Conservation (phyloP, 805 yeast species). For the Metschnikowia lachancei region DNA sequence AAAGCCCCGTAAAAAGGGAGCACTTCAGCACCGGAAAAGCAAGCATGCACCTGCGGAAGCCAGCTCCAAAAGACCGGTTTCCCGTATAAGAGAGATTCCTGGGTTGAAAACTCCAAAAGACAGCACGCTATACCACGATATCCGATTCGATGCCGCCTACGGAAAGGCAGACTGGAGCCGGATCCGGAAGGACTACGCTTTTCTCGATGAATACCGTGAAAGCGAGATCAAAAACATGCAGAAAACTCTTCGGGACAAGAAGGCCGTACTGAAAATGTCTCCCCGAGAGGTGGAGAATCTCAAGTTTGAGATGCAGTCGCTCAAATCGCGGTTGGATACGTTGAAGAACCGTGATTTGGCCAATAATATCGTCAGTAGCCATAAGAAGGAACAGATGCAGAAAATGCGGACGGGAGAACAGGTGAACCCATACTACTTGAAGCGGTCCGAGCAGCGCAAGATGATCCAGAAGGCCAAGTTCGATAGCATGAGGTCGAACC, state of each 20-base stretch:
- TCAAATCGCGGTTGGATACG: slow-evolving; percentile 64
- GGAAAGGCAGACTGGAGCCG: slow-evolving; percentile 74
- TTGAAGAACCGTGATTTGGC: slow-evolving; percentile 75
- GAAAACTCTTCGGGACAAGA: slow-evolving; percentile 53
- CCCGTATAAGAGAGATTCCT: slow-evolving; percentile 69
- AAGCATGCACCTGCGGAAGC: slow-evolving; percentile 89
- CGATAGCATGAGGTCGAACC: slow-evolving; percentile 66
- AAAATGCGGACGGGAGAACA: slow-evolving; percentile 49
- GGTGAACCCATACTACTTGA: slow-evolving; percentile 55
- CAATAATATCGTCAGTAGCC: slow-evolving; percentile 57
- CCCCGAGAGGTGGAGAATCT: slow-evolving; percentile 50
- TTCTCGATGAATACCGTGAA: slow-evolving; percentile 81
- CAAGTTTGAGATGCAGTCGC: slow-evolving; percentile 57
- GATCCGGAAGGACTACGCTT: slow-evolving; percentile 75
- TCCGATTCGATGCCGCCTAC: slow-evolving; percentile 85
- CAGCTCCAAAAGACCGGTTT: slow-evolving; percentile 69
- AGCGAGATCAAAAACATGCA: slow-evolving; percentile 65
- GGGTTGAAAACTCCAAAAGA: slow-evolving; percentile 48
- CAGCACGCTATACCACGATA: slow-evolving; percentile 62
- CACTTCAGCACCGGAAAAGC: slow-evolving; percentile 23
- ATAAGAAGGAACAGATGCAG: slow-evolving; percentile 50
- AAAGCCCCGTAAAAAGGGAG: slow-evolving; percentile 28
- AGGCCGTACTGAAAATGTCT: slow-evolving; percentile 37
- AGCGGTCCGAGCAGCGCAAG: slow-evolving; percentile 68
- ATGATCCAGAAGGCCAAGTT: slow-evolving; percentile 75